Evolutionary conservation across 225 moss, liverwort and hornwort genomes (phyloP).

Genomic region (Pseudisothecium myosuroides): DNA sequence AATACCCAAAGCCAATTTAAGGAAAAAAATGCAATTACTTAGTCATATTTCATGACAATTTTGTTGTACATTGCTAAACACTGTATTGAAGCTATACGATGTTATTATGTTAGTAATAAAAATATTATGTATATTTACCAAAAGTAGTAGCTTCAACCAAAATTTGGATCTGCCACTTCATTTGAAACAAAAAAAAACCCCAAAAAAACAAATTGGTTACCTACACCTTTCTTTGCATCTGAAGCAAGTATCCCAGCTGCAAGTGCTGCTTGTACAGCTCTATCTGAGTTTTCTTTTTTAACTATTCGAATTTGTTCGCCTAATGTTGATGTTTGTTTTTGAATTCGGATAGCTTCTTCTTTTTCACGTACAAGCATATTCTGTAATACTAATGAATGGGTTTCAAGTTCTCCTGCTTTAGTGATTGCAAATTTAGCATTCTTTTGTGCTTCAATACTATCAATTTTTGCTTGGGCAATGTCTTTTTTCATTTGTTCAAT

Average conservation of each 20-base stretch:
- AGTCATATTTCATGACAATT: too few species aligned
- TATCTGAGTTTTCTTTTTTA: background rate
- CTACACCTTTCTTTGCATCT: background rate
- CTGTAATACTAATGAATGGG: background rate
- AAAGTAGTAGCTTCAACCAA: too few species aligned
- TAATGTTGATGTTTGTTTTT: background rate
- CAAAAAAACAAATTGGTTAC: background rate
- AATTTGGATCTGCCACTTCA: accelerated
- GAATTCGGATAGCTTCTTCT: background rate
- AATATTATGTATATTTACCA: too few species aligned
- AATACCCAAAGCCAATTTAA: background rate
- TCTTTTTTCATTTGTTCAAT: constrained; percentile 13
- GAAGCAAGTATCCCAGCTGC: background rate
- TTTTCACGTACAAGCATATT: constrained; percentile 1
- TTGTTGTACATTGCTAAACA: background rate
- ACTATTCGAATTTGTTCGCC: background rate
- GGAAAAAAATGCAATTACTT: too few species aligned
- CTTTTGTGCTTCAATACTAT: background rate
- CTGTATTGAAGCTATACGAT: too few species aligned
- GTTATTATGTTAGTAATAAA: too few species aligned
- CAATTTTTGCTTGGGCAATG: background rate
- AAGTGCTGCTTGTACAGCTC: background rate
- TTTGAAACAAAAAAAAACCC: background rate
- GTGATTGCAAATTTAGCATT: background rate
- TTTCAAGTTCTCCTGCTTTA: background rate